Evolutionary conservation across 768 basidiomycete species (phyloP).

Genomic region (Mycena vulgaris): DNA sequence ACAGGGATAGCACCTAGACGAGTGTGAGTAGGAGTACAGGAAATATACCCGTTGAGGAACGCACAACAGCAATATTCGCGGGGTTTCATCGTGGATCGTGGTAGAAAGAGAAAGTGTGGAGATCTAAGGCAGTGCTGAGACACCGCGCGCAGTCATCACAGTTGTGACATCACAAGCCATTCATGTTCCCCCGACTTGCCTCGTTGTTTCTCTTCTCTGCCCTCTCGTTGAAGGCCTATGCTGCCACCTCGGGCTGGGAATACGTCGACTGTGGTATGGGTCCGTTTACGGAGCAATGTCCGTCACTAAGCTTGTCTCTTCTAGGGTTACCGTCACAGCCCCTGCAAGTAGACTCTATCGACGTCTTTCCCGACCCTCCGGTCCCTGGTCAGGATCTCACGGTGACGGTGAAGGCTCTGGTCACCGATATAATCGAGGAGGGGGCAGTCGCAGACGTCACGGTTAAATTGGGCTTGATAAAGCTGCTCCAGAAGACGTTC

Average conservation of each 20-base stretch:
- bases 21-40: neutral
- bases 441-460: slow-evolving; percentile 92
- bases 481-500: slow-evolving; percentile 86
- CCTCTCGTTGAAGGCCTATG: neutral
- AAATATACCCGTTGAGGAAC: neutral
- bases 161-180: slow-evolving; percentile 2
- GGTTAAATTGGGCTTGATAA: slow-evolving; percentile 96
- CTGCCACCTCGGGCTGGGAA: slow-evolving; percentile 67
- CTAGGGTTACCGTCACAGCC: slow-evolving; percentile 62
- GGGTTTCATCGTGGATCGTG: slow-evolving; percentile 70
- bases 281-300: neutral
- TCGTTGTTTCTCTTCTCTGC: slow-evolving; percentile 11
- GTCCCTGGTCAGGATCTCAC: slow-evolving; percentile 89
- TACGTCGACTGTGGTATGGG: slow-evolving; percentile 85
- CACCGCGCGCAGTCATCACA: slow-evolving; percentile 13
- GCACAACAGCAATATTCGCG: slow-evolving; percentile 91
- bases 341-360: slow-evolving; percentile 80
- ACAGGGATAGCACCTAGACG: slow-evolving; percentile 79
- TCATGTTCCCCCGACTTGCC: slow-evolving; percentile 25
- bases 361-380: slow-evolving; percentile 90
- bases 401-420: slow-evolving; percentile 81
- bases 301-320: slow-evolving; percentile 21
- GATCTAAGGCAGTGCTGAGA: slow-evolving; percentile 3
- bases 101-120: slow-evolving; percentile 38
- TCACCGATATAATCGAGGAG: slow-evolving; percentile 78